Evolutionary conservation across 176 grass and related monocot species (phyloP).

Genomic region (Pontederia crassipes): DNA sequence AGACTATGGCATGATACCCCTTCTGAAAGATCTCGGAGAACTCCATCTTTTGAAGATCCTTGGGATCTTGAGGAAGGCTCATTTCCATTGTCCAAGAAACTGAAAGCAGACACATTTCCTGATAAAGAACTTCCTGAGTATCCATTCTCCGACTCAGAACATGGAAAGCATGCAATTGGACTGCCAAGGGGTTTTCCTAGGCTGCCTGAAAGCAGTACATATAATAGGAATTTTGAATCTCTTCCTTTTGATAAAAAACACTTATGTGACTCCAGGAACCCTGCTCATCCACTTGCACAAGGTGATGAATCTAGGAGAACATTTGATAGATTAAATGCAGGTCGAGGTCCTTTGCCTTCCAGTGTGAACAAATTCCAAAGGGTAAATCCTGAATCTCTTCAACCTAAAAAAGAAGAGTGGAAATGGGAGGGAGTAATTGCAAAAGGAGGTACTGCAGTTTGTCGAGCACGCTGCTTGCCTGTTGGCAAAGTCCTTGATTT

Average conservation of each 20-base stretch:
- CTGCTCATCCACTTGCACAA: conserved; percentile 26
- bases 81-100: conserved; percentile 47
- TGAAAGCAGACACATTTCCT: conserved; percentile 27
- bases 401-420: conserved; percentile 61
- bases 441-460: conserved; percentile 75
- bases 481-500: conserved; percentile 89
- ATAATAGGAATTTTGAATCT: conserved; percentile 20
- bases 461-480: conserved; percentile 84
- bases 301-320: conserved; percentile 35
- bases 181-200: conserved; percentile 31
- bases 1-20: conserved; percentile 39
- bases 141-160: conserved; percentile 61
- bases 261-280: conserved; percentile 32
- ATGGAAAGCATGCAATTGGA: conserved; percentile 27
- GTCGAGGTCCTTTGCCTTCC: conserved; percentile 20
- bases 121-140: conserved; percentile 86
- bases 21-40: conserved; percentile 33
- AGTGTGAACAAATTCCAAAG: conserved; percentile 30
- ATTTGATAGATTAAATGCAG: conserved; percentile 31
- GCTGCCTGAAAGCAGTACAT: conserved; percentile 30
- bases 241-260: conserved; percentile 22
- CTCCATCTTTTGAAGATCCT: conserved; percentile 38
- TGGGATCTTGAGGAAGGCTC: conserved; percentile 34
- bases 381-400: conserved; percentile 37
- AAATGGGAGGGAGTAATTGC: conserved; percentile 93